Conservation (phyloP, 805 yeast genomes). For the Pichia gijzeniarum region DNA sequence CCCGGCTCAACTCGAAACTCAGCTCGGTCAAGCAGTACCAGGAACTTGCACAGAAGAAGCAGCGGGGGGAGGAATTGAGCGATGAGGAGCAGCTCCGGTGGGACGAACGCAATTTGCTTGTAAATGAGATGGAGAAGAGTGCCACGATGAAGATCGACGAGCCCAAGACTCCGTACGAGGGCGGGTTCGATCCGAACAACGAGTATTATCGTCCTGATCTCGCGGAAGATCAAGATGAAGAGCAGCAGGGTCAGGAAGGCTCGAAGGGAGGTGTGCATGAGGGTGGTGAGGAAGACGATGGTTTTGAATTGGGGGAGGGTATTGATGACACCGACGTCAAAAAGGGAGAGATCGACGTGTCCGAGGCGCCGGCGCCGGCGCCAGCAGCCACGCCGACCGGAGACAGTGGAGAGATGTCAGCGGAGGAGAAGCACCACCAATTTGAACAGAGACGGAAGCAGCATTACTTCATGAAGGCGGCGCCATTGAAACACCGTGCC, state of each 20-base stretch:
- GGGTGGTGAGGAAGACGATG: slow-evolving; percentile 15
- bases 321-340: slow-evolving; percentile 3
- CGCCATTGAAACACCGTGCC: slow-evolving; percentile 38
- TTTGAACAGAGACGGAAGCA: slow-evolving; percentile 76
- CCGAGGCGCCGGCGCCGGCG: not conserved
- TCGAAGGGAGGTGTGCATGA: slow-evolving; percentile 15
- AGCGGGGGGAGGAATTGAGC: not conserved
- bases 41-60: not conserved
- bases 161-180: slow-evolving; percentile 93
- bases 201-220: slow-evolving; percentile 74
- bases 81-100: slow-evolving; percentile 54
- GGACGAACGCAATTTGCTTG: slow-evolving; percentile 74
- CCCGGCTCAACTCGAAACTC: slow-evolving; percentile 58
- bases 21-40: slow-evolving; percentile 33
- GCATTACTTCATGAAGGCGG: slow-evolving; percentile 63
- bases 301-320: slow-evolving; percentile 4
- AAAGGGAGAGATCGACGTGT: not conserved
- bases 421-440: slow-evolving; percentile 55
- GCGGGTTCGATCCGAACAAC: slow-evolving; percentile 76
- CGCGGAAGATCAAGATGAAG: slow-evolving; percentile 45
- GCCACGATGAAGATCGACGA: slow-evolving; percentile 84
- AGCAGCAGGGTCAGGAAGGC: too few relatives aligned
- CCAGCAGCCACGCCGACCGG: slow-evolving; percentile 10
- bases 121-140: slow-evolving; percentile 66
- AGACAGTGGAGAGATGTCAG: slow-evolving; percentile 30